Conservation (phyloP, 2,329 filamentous ascomycete species). For the Lachnellula occidentalis region DNA sequence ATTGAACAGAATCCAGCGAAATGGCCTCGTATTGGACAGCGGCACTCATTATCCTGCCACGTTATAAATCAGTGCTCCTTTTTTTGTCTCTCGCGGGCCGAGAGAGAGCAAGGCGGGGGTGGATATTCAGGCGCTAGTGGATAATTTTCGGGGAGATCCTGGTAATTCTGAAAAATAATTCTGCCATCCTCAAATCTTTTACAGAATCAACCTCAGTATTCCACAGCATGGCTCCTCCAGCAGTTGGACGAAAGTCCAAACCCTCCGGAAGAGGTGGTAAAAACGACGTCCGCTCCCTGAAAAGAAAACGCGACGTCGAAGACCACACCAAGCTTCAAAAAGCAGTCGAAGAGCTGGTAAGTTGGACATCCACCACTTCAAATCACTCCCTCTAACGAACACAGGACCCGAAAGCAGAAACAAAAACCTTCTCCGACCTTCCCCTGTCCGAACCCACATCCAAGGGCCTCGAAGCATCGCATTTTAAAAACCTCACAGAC, state of each 20-base stretch:
- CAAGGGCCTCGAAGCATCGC: slow-evolving; percentile 73
- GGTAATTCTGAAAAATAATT: background rate
- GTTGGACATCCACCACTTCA: slow-evolving; percentile 3
- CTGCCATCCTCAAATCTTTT: background rate
- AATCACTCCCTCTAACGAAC: slow-evolving; percentile 7
- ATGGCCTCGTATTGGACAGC: too few relatives aligned
- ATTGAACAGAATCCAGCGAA: too few relatives aligned
- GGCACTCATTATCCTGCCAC: too few relatives aligned
- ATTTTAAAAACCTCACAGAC: slow-evolving; percentile 87
- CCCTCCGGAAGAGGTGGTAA: slow-evolving; percentile 16
- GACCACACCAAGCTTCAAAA: slow-evolving; percentile 28
- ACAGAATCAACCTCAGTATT: slow-evolving; percentile 6
- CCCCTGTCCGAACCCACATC: slow-evolving; percentile 79
- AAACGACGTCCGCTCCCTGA: slow-evolving; percentile 22
- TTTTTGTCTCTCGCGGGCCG: too few relatives aligned
- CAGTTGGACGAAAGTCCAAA: slow-evolving; percentile 20
- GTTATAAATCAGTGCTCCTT: too few relatives aligned
- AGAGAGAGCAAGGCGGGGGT: background rate
- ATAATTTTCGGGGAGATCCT: background rate
- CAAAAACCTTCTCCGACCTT: slow-evolving; percentile 71
- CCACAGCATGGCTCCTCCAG: slow-evolving; percentile 24
- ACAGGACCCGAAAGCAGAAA: slow-evolving; percentile 29
- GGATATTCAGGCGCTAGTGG: background rate
- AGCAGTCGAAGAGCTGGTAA: slow-evolving; percentile 29
- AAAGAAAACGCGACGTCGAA: slow-evolving; percentile 30